phyloP scores from a whole-genome alignment of 805 yeast genomes.

The Zygosaccharomyces bisporus region DNA sequence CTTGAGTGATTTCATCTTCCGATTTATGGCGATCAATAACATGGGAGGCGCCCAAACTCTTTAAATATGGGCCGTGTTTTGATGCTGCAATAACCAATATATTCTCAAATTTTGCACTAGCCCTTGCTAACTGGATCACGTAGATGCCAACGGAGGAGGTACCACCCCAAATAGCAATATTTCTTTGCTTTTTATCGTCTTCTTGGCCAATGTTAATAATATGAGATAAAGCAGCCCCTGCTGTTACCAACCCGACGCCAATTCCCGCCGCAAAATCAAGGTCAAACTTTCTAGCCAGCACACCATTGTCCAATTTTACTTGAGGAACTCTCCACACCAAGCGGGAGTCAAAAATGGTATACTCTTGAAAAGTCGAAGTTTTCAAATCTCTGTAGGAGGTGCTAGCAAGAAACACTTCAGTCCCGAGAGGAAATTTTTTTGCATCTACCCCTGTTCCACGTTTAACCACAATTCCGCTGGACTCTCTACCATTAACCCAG shows the following conservation, averaged over 20 bases:
- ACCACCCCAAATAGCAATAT: conserved; percentile 46
- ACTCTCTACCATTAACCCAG: conserved; percentile 49
- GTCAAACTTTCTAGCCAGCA: conserved; percentile 8
- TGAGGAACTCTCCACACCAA: conserved; percentile 44
- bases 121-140: conserved; percentile 41
- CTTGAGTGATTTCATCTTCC: conserved; percentile 22
- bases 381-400: conserved; percentile 46
- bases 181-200: conserved; percentile 13
- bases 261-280: conserved; percentile 43
- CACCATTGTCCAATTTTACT: conserved; percentile 21
- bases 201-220: conserved; percentile 11
- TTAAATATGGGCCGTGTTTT: conserved; percentile 38
- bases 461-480: conserved; percentile 40
- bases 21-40: conserved; percentile 38
- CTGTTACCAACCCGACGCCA: conserved; percentile 48
- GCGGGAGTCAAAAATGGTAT: conserved; percentile 43
- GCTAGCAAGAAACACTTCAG: conserved; percentile 43
- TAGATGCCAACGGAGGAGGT: conserved; percentile 46
- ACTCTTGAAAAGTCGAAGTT: conserved; percentile 47
- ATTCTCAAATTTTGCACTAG: conserved; percentile 35
- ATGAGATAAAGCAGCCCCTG: conserved; percentile 37
- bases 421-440: conserved; percentile 30
- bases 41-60: conserved; percentile 43
- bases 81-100: conserved; percentile 45
- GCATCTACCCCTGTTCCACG: conserved; percentile 35